Conservation (phyloP, 2,329 filamentous ascomycete genomes). For the Tolypocladium ovalisporum region DNA sequence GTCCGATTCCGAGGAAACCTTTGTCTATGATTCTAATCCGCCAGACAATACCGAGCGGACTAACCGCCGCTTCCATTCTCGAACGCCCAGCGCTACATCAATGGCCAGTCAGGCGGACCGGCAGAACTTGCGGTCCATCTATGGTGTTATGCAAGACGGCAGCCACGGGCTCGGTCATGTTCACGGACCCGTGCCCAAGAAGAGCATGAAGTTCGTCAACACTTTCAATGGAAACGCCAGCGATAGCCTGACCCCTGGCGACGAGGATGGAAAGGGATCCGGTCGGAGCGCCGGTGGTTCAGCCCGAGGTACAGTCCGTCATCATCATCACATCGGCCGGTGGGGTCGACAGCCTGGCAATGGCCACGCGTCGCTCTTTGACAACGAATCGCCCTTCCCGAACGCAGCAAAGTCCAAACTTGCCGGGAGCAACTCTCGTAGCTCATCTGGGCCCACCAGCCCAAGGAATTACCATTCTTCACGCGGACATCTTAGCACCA, state of each 20-base stretch:
- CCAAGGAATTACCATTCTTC: conserved; percentile 43
- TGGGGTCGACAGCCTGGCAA: conserved; percentile 62
- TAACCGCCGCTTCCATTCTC: conserved; percentile 74
- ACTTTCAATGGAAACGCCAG: conserved; percentile 54
- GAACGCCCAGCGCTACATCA: conserved; percentile 89
- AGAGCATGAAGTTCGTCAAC: conserved; percentile 94
- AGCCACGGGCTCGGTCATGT: conserved; percentile 11
- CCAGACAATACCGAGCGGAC: conserved; percentile 50
- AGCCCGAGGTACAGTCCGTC: conserved; percentile 55
- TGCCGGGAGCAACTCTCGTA: conserved; percentile 42
- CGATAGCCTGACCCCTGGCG: conserved; percentile 41
- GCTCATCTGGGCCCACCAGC: conserved; percentile 59
- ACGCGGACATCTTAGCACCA: conserved; percentile 24
- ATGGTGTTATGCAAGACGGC: conserved; percentile 52
- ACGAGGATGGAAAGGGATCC: conserved; percentile 56
- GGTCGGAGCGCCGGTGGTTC: conserved; percentile 51
- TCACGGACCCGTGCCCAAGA: conserved; percentile 43
- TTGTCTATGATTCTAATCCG: conserved; percentile 97
- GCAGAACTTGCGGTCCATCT: conserved; percentile 52
- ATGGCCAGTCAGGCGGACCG: conserved; percentile 59
- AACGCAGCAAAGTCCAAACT: conserved; percentile 55
- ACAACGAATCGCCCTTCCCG: conserved; percentile 69
- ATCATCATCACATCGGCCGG: conserved; percentile 64
- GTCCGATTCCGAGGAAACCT: conserved; percentile 95
- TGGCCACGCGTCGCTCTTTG: conserved; percentile 59